These are phyloP conservation scores for Sporobolus alterniflorus DNA, from an alignment of 202 grass and related monocot genomes.

Conservation along the genomic window DNA sequence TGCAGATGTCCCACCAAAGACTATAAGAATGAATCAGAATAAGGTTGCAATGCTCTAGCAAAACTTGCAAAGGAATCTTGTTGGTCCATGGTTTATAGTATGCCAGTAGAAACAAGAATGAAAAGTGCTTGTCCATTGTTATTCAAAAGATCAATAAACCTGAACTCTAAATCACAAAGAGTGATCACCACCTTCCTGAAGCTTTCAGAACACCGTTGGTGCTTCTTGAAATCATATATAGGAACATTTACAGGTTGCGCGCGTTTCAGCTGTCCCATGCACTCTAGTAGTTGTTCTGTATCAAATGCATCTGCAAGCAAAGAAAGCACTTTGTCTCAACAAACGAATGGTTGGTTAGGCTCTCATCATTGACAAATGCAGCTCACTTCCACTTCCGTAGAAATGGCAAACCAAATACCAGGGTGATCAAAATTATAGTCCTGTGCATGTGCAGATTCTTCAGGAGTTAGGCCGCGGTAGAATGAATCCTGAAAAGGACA, in stretches of 20 bases:
- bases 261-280: slow-evolving; percentile 84
- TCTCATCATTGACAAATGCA: slow-evolving; percentile 22
- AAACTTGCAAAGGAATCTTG: not conserved
- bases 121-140: not conserved
- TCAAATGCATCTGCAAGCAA: slow-evolving; percentile 94
- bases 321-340: not conserved
- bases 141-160: slow-evolving; percentile 15
- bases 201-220: slow-evolving; percentile 71
- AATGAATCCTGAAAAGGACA: slow-evolving; percentile 85
- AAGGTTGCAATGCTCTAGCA: not conserved
- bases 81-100: not conserved
- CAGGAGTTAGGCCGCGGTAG: slow-evolving; percentile 87
- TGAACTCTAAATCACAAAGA: slow-evolving; percentile 5
- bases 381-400: slow-evolving; percentile 17
- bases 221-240: slow-evolving; percentile 98
- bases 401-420: slow-evolving; percentile 66
- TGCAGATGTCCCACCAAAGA: not conserved
- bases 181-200: slow-evolving; percentile 76
- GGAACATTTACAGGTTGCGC: slow-evolving; percentile 88
- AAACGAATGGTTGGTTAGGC: slow-evolving; percentile 5
- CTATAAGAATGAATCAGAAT: not conserved
- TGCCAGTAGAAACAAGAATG: slow-evolving; percentile 2
- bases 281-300: slow-evolving; percentile 95
- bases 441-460: slow-evolving; percentile 82
- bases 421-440: slow-evolving; percentile 99